Conservation (phyloP, 345 rosid genomes). For the Eutrema heterophyllum region DNA sequence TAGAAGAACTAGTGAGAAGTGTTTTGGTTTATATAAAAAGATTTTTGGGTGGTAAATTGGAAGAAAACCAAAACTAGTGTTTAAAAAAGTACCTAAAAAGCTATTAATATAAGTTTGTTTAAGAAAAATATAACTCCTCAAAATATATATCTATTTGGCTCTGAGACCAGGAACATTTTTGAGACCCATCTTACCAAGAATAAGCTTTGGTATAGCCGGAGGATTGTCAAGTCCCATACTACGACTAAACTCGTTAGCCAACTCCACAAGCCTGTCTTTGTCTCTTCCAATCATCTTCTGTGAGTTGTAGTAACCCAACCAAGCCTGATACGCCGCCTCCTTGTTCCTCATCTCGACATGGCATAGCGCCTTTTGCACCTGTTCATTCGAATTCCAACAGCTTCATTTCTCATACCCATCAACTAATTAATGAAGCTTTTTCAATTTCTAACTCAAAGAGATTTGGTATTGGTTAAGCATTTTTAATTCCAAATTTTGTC, state of each 20-base stretch:
- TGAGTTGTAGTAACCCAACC: conserved; percentile 96
- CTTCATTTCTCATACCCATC: background rate
- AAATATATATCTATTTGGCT: conserved; percentile 35
- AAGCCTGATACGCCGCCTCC: conserved; percentile 91
- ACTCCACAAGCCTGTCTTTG: conserved; percentile 75
- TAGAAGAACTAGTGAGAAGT: too few relatives aligned
- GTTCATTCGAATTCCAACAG: background rate
- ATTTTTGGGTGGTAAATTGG: background rate
- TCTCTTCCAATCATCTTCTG: conserved; percentile 64
- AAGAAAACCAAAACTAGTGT: background rate
- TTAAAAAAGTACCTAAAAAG: background rate
- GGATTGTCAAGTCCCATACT: conserved; percentile 92
- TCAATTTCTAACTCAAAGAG: background rate
- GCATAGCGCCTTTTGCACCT: conserved; percentile 77
- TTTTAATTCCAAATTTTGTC: background rate
- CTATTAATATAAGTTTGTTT: background rate
- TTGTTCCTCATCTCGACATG: conserved; percentile 81
- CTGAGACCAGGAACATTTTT: conserved; percentile 84
- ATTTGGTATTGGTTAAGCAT: background rate
- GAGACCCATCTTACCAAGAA: conserved; percentile 92
- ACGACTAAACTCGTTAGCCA: conserved; percentile 87
- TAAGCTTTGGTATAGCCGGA: conserved; percentile 70
- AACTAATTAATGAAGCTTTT: background rate
- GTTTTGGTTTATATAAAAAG: too few relatives aligned
- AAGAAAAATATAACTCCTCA: background rate